Evolutionary conservation across 225 moss, liverwort and hornwort genomes (phyloP).

Genomic region (Marchantia polymorpha): DNA sequence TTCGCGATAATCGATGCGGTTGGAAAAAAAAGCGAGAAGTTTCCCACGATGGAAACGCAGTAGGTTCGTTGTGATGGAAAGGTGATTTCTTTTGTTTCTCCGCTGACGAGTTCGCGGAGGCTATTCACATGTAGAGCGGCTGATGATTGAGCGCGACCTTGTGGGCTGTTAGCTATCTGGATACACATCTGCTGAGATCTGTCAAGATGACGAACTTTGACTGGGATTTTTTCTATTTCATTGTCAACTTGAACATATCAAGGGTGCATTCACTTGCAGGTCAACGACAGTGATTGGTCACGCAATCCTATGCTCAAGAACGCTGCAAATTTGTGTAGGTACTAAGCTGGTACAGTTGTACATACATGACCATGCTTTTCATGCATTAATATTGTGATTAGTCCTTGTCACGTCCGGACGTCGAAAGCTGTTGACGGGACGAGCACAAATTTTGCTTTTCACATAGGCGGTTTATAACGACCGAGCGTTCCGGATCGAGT

Average conservation of each 20-base stretch:
- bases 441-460: background rate
- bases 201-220: conserved; percentile 1
- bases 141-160: background rate
- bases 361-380: background rate
- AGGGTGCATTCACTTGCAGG: background rate
- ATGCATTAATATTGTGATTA: background rate
- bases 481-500: background rate
- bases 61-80: background rate
- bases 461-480: background rate
- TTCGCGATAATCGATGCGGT: background rate
- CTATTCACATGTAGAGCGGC: background rate
- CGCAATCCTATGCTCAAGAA: background rate
- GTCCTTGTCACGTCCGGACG: background rate
- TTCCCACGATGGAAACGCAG: background rate
- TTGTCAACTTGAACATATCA: background rate
- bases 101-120: background rate
- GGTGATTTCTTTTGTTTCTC: background rate
- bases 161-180: background rate
- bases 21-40: background rate
- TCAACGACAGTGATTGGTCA: background rate
- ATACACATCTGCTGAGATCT: background rate
- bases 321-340: background rate
- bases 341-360: background rate
- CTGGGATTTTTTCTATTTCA: background rate
- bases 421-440: background rate